Evolutionary conservation across 1,284 basidiomycete species (phyloP), one percentile per base, ranked within the genome.

Genomic region (Sporisorium exsertum): DNA sequence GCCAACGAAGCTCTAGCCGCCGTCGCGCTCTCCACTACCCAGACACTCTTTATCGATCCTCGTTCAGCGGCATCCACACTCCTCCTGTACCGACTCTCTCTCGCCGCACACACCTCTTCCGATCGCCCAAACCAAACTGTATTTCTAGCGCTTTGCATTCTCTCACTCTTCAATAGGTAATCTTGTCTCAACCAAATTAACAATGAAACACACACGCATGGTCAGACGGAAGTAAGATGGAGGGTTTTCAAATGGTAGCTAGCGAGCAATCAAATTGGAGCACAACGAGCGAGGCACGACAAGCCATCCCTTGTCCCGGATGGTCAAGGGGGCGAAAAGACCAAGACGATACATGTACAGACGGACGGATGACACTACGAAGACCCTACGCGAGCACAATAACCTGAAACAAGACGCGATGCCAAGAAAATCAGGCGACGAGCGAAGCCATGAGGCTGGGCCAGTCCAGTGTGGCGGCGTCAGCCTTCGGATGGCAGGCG

Each of bases 381-480:
- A 27, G 5, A 55, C n/a, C 12, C n/a, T 29, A 51, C 50, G 13
- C 51, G 20, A 16, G 35, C 40, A 43, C 40, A 12, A 50, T 20
- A 18, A 5, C 27, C 49, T 8, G 9, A 32, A 7, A 50, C 9
- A 58, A 40, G 16, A 51, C 43, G 50, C 46, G 55, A 61, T 49
- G 61, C 37, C 60, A 56, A 37, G n/a, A 32, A 3, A 18, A 4
- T 50, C 27, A 63, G 49, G 65, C 61, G 33, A 62, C 61, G 33
- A 69, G 53, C n/a, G 71, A 69, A 47, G 71, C 65, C 26, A 69
- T 43, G 24, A 74, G 37, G 18, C 63, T 56, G 9, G 66, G 59
- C 72, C 72, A 74, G 59, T 74, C 72, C 66, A 65, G 42, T 16
- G 37, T 20, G n/a, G 58, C 50, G 15, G 58, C 40, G 22, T 59